phyloP scores from a whole-genome alignment of 2,329 filamentous ascomycete species.

The Dactylellina drechsleri region DNA sequence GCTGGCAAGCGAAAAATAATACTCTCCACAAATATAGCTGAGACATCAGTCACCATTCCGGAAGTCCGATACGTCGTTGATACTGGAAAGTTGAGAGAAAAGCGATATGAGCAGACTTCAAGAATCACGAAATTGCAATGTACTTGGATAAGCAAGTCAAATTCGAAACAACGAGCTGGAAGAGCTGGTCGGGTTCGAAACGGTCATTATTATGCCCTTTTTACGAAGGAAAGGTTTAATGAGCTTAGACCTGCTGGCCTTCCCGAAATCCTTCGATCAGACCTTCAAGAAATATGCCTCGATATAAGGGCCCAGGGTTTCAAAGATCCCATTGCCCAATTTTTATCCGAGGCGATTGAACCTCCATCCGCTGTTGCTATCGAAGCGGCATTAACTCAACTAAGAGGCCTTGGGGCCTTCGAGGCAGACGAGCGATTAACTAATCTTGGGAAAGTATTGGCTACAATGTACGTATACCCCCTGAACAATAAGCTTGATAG shows the following conservation, averaged over 20 bases:
- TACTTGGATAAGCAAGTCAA: constrained; percentile 66
- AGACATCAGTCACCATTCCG: constrained; percentile 67
- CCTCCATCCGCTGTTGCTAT: constrained; percentile 63
- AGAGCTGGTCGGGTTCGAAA: constrained; percentile 65
- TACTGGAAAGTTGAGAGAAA: constrained; percentile 61
- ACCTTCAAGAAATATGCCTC: constrained; percentile 64
- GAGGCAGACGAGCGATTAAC: constrained; percentile 64
- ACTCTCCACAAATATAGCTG: constrained; percentile 66
- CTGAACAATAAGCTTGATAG: neutral
- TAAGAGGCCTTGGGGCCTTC: constrained; percentile 63
- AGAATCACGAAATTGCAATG: constrained; percentile 62
- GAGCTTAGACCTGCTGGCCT: constrained; percentile 58
- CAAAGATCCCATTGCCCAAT: constrained; percentile 61
- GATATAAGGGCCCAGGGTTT: constrained; percentile 63
- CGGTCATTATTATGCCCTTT: constrained; percentile 66
- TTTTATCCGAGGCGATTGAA: constrained; percentile 64
- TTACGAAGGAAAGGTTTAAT: constrained; percentile 59
- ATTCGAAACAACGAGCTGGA: constrained; percentile 65
- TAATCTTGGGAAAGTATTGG: constrained; percentile 64
- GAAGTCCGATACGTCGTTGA: constrained; percentile 67
- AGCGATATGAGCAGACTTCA: constrained; percentile 62
- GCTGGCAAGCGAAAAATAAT: constrained; percentile 65
- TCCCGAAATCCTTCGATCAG: constrained; percentile 63
- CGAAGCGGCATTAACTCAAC: constrained; percentile 61
- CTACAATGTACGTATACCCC: constrained; percentile 58